phyloP scores from a whole-genome alignment of 2,329 filamentous ascomycete species.

The Pseudocercospora fijiensis region DNA sequence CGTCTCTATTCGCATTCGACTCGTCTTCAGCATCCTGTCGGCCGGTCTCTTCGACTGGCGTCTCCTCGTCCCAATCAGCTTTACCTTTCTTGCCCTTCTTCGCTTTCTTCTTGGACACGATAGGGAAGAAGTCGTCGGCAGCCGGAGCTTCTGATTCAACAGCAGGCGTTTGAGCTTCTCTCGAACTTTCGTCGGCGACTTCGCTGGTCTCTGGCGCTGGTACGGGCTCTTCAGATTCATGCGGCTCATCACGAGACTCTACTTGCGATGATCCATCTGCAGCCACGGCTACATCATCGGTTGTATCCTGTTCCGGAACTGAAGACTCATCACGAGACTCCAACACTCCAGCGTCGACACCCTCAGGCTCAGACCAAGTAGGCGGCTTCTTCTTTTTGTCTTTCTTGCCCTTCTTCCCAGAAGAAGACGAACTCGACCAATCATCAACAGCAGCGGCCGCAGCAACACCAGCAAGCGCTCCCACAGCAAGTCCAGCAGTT shows the following conservation, averaged over 20 bases:
- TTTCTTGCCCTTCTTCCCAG: slow-evolving; percentile 42
- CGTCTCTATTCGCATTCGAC: not conserved
- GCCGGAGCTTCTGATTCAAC: not conserved
- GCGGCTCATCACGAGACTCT: not conserved
- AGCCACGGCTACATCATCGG: not conserved
- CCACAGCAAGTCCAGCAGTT: not conserved
- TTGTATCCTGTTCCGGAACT: not conserved
- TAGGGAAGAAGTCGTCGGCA: slow-evolving; percentile 6
- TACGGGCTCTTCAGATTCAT: not conserved
- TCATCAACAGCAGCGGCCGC: not conserved
- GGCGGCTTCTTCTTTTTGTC: slow-evolving; percentile 40
- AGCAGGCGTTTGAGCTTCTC: not conserved
- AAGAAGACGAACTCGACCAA: slow-evolving; percentile 2
- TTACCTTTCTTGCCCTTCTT: slow-evolving; percentile 28
- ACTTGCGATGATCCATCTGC: not conserved
- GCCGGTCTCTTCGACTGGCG: not conserved
- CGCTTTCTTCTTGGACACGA: slow-evolving; percentile 20
- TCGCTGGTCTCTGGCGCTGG: not conserved
- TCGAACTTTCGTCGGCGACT: not conserved
- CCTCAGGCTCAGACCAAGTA: slow-evolving; percentile 11
- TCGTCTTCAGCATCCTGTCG: not conserved
- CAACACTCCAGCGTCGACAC: not conserved
- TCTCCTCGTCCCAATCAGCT: not conserved
- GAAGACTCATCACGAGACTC: not conserved
- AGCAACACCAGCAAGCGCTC: not conserved